Percentiles rank a stretch among this genome's conserved stretches.
phyloP scores from a whole-genome alignment of 768 basidiomycete species.

The Phanerodontia chrysosporium region DNA sequence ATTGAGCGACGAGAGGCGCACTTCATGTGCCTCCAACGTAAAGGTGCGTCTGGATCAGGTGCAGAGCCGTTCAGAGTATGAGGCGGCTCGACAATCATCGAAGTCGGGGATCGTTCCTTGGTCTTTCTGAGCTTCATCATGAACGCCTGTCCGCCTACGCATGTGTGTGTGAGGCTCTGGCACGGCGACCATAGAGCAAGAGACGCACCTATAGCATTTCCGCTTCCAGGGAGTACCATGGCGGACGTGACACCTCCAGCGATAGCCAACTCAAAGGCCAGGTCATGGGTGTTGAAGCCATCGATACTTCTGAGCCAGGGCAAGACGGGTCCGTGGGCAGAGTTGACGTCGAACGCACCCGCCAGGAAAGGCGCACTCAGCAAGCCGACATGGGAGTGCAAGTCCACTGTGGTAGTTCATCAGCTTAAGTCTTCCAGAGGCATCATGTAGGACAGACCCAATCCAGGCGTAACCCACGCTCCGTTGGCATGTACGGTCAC shows the following conservation, averaged over 20 bases:
- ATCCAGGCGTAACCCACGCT: conserved; percentile 62
- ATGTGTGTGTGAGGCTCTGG: neutral
- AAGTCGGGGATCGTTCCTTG: conserved; percentile 65
- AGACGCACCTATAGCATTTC: conserved; percentile 63
- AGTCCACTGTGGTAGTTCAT: conserved; percentile 25
- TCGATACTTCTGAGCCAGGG: conserved; percentile 84
- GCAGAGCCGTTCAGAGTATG: conserved; percentile 49
- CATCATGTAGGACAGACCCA: conserved; percentile 35
- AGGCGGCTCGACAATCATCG: conserved; percentile 85
- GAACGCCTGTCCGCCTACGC: conserved; percentile 80
- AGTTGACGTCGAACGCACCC: conserved; percentile 49
- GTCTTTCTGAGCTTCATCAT: conserved; percentile 82
- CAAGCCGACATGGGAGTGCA: conserved; percentile 73
- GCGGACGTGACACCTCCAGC: conserved; percentile 87
- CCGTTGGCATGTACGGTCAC: conserved; percentile 57
- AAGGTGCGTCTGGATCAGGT: conserved; percentile 34
- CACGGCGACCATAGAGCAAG: conserved; percentile 12
- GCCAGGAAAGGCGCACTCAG: conserved; percentile 51
- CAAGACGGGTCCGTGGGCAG: conserved; percentile 58
- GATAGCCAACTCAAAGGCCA: conserved; percentile 65
- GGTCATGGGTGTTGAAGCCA: conserved; percentile 83
- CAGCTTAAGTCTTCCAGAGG: conserved; percentile 11
- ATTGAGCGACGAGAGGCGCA: too few relatives aligned
- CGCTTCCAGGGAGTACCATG: conserved; percentile 75
- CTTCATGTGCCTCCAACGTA: conserved; percentile 83